A percentile compares a stretch with the other conserved stretches of the same genome.
Evolutionary conservation across 1,139 yeast genomes (phyloP).

Genomic region (Kazachstania sp.): DNA sequence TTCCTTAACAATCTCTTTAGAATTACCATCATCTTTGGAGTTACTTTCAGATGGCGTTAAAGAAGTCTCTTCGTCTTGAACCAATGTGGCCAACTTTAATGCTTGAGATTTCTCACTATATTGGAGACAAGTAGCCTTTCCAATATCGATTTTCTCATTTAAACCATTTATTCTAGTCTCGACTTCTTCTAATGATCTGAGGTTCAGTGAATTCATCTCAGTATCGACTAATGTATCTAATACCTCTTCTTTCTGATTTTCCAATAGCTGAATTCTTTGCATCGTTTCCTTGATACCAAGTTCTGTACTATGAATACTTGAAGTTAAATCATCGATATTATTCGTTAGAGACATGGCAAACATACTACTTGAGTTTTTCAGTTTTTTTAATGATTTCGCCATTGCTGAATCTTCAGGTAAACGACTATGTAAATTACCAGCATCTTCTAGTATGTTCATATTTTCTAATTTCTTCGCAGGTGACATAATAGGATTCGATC

Average conservation of each 20-base stretch:
- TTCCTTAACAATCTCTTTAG: not conserved
- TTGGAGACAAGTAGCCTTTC: conserved; percentile 9
- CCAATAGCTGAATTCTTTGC: not conserved
- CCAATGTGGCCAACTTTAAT: conserved; percentile 46
- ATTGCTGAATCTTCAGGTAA: not conserved
- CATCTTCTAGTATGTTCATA: not conserved
- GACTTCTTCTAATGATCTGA: not conserved
- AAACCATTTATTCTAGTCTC: not conserved
- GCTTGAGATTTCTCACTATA: conserved; percentile 49
- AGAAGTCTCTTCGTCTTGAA: conserved; percentile 33
- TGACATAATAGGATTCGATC: not conserved
- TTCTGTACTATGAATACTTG: not conserved
- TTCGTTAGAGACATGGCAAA: not conserved
- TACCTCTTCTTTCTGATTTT: conserved; percentile 1
- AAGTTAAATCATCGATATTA: not conserved
- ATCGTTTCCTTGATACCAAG: not conserved
- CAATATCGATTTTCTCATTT: not conserved
- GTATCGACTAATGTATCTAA: not conserved
- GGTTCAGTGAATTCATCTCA: not conserved
- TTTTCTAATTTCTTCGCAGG: not conserved
- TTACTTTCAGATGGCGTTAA: not conserved
- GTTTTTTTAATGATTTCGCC: not conserved
- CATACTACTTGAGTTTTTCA: not conserved
- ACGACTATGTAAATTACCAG: not conserved
- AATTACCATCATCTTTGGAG: not conserved